A percentile compares a stretch with the other conserved stretches of the same genome.
Conservation (phyloP, 441 rosid genomes). For the Bruguiera hainesii region DNA sequence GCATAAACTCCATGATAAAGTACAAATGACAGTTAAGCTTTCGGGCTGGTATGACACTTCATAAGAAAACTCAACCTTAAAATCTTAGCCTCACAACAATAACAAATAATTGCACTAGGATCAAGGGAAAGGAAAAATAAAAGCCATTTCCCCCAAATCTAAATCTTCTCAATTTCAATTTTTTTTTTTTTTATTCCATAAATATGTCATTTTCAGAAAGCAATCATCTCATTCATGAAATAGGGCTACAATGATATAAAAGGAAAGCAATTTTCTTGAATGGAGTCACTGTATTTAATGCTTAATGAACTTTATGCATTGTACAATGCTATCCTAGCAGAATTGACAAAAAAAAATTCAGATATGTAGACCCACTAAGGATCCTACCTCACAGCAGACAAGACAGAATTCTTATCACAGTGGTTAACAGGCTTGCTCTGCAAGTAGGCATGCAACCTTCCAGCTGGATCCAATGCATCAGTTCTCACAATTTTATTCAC, state of each 20-base stretch:
- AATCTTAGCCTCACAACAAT: neutral
- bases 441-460: slow-evolving; percentile 83
- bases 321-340: too few relatives aligned
- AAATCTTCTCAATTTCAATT: too few relatives aligned
- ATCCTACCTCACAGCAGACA: slow-evolving; percentile 69
- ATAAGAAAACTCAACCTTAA: too few relatives aligned
- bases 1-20: too few relatives aligned
- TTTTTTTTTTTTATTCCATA: too few relatives aligned
- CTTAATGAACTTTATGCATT: neutral
- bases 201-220: too few relatives aligned
- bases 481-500: slow-evolving; percentile 87
- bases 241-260: neutral
- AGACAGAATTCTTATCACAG: slow-evolving; percentile 40
- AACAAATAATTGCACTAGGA: neutral
- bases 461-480: slow-evolving; percentile 84
- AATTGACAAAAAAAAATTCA: neutral
- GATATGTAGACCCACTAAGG: slow-evolving; percentile 4
- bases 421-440: slow-evolving; percentile 43
- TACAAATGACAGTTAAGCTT: too few relatives aligned
- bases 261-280: slow-evolving; percentile 1
- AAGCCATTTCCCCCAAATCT: neutral
- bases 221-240: neutral
- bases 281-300: neutral
- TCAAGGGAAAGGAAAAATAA: neutral
- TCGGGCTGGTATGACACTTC: too few relatives aligned